phyloP scores from a whole-genome alignment of 768 basidiomycete species.

The Xerocomus spinulosus region DNA sequence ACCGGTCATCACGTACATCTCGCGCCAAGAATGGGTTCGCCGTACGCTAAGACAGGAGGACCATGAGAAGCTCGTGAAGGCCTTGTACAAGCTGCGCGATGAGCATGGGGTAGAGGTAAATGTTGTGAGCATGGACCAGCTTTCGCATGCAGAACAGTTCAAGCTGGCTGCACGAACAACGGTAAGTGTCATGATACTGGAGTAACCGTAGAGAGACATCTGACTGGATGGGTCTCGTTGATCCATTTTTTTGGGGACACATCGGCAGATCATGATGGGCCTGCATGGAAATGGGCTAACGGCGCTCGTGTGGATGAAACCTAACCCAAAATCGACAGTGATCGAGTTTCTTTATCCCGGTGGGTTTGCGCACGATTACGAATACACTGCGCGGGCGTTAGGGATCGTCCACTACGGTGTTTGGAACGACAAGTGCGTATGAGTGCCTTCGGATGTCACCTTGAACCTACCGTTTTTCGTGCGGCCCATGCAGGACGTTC shows the following conservation, averaged over 20 bases:
- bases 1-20: conserved; percentile 91
- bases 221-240: neutral
- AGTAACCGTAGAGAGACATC: neutral
- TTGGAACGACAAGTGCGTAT: conserved; percentile 65
- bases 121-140: conserved; percentile 77
- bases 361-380: conserved; percentile 85
- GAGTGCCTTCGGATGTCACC: neutral
- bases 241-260: neutral
- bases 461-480: neutral
- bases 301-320: conserved; percentile 89
- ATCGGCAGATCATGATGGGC: conserved; percentile 81
- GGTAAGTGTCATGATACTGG: conserved; percentile 39
- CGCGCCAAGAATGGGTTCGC: conserved; percentile 83
- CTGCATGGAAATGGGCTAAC: conserved; percentile 93
- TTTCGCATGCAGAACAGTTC: conserved; percentile 78
- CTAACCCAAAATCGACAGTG: conserved; percentile 74
- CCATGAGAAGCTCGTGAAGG: conserved; percentile 75
- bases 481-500: conserved; percentile 48
- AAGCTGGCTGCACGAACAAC: conserved; percentile 79
- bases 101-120: conserved; percentile 82
- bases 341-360: conserved; percentile 88
- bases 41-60: conserved; percentile 73
- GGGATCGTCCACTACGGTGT: conserved; percentile 84
- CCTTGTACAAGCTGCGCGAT: conserved; percentile 65
- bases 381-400: conserved; percentile 73